Evolutionary conservation across 257 asterid genomes (phyloP).

Genomic region (Solanum sejunctum): DNA sequence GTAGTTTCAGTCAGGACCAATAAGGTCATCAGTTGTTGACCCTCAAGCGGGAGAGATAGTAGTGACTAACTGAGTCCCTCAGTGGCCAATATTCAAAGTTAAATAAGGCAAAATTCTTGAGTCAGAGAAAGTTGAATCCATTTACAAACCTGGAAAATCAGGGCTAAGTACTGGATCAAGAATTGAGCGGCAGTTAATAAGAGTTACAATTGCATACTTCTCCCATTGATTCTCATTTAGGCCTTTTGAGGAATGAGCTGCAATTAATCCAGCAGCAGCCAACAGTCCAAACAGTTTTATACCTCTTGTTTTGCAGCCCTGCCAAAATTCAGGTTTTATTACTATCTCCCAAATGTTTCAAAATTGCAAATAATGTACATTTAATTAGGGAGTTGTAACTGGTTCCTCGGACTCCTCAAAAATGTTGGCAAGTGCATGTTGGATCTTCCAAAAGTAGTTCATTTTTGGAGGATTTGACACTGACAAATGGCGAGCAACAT

Average conservation of each 20-base stretch:
- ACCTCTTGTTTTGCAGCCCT: conserved; percentile 49
- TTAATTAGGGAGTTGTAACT: neutral
- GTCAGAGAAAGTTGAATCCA: neutral
- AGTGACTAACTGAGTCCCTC: too few relatives aligned
- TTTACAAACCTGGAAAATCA: conserved; percentile 42
- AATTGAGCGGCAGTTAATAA: conserved; percentile 64
- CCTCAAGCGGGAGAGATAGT: too few relatives aligned
- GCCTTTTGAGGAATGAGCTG: conserved; percentile 39
- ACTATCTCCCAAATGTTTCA: neutral
- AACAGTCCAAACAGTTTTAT: conserved; percentile 42
- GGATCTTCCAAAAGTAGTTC: neutral
- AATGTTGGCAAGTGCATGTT: neutral
- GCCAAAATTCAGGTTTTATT: conserved; percentile 2
- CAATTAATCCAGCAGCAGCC: conserved; percentile 61
- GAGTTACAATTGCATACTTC: conserved; percentile 61
- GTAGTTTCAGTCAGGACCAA: too few relatives aligned
- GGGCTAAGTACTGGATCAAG: conserved; percentile 66
- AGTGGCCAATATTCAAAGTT: too few relatives aligned
- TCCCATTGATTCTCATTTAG: conserved; percentile 46
- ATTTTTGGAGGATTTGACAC: neutral
- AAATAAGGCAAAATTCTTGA: too few relatives aligned
- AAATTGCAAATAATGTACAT: neutral
- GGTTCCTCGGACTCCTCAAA: neutral
- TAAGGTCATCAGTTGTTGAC: too few relatives aligned
- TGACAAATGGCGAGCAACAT: neutral